These are phyloP conservation scores for Zygnema circumcarinatum DNA, from an alignment of 139 green algal species.

Conservation along the genomic window DNA sequence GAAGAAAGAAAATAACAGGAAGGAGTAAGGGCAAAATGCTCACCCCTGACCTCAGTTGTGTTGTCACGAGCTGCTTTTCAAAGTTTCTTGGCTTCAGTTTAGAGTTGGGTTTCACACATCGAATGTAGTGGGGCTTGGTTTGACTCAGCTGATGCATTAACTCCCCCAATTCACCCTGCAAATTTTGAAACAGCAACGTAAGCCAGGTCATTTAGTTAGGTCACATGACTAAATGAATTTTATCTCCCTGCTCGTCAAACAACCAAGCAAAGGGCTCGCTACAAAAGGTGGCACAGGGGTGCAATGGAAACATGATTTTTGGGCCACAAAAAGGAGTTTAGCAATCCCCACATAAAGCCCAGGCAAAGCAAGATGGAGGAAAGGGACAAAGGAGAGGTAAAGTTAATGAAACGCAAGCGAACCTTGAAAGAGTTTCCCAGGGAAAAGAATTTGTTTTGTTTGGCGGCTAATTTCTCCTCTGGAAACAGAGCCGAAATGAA, in stretches of 20 bases:
- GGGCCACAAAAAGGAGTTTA: too few relatives aligned
- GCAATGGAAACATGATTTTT: too few relatives aligned
- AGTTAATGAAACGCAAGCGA: too few relatives aligned
- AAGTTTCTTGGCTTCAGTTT: conserved; percentile 80
- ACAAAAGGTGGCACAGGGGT: too few relatives aligned
- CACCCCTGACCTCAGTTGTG: conserved; percentile 92
- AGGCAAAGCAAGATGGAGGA: too few relatives aligned
- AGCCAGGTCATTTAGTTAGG: not conserved
- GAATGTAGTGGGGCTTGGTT: conserved; percentile 98
- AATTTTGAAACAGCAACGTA: not conserved
- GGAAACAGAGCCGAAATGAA: conserved; percentile 77
- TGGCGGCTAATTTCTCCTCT: not conserved
- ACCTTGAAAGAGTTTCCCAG: conserved; percentile 24
- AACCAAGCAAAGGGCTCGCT: not conserved
- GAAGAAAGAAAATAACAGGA: not conserved
- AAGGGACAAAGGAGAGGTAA: too few relatives aligned
- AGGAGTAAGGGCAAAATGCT: not conserved
- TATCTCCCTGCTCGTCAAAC: not conserved
- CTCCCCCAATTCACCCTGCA: conserved; percentile 79
- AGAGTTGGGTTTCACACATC: conserved; percentile 98
- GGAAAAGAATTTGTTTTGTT: conserved; percentile 29
- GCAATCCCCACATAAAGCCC: too few relatives aligned
- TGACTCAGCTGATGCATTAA: conserved; percentile 86
- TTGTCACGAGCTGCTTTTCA: conserved; percentile 89
- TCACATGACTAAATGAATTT: not conserved